Evolutionary conservation across 306 rosid genomes (phyloP), one percentile per base, ranked within the genome.

Genomic region (Senna tora): DNA sequence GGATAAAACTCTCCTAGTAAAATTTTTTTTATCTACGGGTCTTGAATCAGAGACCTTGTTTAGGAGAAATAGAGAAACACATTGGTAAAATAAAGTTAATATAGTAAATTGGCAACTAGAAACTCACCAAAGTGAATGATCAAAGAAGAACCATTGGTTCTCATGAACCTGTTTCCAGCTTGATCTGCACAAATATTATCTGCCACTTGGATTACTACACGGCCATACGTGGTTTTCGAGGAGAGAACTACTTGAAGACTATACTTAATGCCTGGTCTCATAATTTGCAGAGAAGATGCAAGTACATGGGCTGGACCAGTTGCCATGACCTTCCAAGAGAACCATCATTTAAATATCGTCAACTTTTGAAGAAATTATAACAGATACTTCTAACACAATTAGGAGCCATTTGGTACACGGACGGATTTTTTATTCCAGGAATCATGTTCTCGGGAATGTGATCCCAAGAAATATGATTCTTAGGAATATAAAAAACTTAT

Each of bases 101-200:
- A 49, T 52, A 55, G 58, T 22, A 67, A 58, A 39, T 12, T 43
- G 63, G 77, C 34, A 74, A 32, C 16, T 7, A 52, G 51, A 65
- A 43, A 16, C 80, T 86, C 46, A 86, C 95, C 95, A 63, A 80
- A 74, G 82, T 79, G 91, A 82, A 86, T 74, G 66, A 50, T 81
- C 72, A 84, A 34, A 38, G 81, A 71, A 42, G 95, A 89, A 60
- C 68, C 69, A 52, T 82, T 81, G 71, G 89, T 78, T 70, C 79
- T 77, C 28, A 25, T 62, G 73, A 89, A 86, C 60, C 9, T 43
- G 72, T 89, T 89, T 79, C 91, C 89, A 14, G 95, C 91, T 47
- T 74, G 74, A 63, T 89, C 91, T 19, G 84, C 67, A 74, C 95
- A 89, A 54, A 80, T 57, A 52, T 69, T 63, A 56, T 79, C 85